Evolutionary conservation across 2,329 filamentous ascomycete species (phyloP), one percentile per base, ranked within the genome.

Genomic region (Sporothrix sp.): DNA sequence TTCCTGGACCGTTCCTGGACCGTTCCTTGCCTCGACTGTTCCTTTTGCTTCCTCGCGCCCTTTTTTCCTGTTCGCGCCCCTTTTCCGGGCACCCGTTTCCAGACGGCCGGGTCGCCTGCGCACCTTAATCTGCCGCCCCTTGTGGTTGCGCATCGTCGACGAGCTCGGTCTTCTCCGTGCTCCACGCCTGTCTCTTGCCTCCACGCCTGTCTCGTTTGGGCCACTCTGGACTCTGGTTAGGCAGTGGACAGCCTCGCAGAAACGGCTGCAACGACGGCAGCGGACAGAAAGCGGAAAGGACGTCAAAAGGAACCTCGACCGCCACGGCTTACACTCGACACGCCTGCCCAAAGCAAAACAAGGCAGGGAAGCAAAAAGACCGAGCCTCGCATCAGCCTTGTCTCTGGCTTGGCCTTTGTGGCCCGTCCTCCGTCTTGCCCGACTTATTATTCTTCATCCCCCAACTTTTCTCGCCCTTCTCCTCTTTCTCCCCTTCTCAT

Each of bases 41-140:
- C 16, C 33, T 35, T 39, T 48, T 18, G 27, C 38, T 27, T 28
- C 6, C 10, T 28, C 25, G 25, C 25, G 25, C 25, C 25, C 40
- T 18, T 43, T 30, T 33, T 33, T 28, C 33, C 40, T 36, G 40
- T 38, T 43, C 21, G 14, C 40, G 25, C 30, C 39, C 23, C 28
- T 46, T 38, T 25, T n/a, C 28, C 46, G 42, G n/a, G 18, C 45
- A 38, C 20, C 52, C 52, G 52, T 54, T 48, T 49, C 52, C 52
- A 54, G 45, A 43, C 45, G 45, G 49, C 50, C 49, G 52, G 52
- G 49, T 46, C 49, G 20, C 39, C 32, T 44, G 14, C 32, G 23
- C 30, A 40, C 21, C 20, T 38, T 30, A 23, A 30, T 27, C 49
- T 39, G 14, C 40, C 39, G 14, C 42, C 43, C 43, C 32, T 20